phyloP scores from a whole-genome alignment of 305 asterid genomes.

The Ajuga reptans region DNA sequence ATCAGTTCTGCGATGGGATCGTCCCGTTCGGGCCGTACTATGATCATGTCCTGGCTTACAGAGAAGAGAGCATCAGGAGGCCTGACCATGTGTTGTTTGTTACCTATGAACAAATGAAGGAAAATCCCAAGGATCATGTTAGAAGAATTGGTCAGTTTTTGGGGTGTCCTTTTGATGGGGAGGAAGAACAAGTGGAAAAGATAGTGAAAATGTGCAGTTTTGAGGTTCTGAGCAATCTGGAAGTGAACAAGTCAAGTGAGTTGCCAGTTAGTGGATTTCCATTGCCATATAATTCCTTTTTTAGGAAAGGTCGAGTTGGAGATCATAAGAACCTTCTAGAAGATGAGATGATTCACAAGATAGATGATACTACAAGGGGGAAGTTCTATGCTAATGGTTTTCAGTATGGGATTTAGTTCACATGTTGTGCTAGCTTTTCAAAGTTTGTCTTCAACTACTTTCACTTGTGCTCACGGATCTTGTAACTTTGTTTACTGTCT shows the following conservation, averaged over 20 bases:
- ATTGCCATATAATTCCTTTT: slow-evolving; percentile 42
- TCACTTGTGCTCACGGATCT: too few relatives aligned
- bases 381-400: slow-evolving; percentile 36
- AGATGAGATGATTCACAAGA: slow-evolving; percentile 29
- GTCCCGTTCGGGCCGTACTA: slow-evolving; percentile 47
- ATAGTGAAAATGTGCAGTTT: slow-evolving; percentile 46
- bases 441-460: too few relatives aligned
- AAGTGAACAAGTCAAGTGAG: slow-evolving; percentile 39
- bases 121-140: slow-evolving; percentile 21
- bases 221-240: slow-evolving; percentile 33
- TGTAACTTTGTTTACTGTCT: too few relatives aligned
- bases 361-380: slow-evolving; percentile 34
- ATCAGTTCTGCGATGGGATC: slow-evolving; percentile 43
- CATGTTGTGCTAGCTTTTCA: too few relatives aligned
- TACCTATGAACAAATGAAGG: slow-evolving; percentile 42
- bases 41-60: slow-evolving; percentile 45
- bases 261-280: slow-evolving; percentile 25
- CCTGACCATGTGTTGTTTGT: slow-evolving; percentile 36
- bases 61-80: slow-evolving; percentile 27
- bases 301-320: slow-evolving; percentile 43
- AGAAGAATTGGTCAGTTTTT: slow-evolving; percentile 32
- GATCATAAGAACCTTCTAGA: slow-evolving; percentile 37
- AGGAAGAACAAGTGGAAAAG: slow-evolving; percentile 25
- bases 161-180: slow-evolving; percentile 34
- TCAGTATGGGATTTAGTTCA: slow-evolving; percentile 40